Evolutionary conservation across 2,329 filamentous ascomycete genomes (phyloP).

Genomic region (Aspergillus tubingensis): DNA sequence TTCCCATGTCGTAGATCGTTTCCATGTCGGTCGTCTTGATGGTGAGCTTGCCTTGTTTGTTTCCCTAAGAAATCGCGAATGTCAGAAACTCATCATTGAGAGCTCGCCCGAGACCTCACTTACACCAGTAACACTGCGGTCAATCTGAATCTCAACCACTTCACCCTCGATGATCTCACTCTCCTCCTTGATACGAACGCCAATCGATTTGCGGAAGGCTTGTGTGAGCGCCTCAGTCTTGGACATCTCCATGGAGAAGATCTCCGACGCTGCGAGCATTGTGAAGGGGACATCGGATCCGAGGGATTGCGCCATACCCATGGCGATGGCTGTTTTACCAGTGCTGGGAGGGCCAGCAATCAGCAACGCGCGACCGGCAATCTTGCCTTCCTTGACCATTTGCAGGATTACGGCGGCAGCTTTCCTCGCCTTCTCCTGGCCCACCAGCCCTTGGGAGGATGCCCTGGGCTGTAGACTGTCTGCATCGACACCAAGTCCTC

Average conservation of each 20-base stretch:
- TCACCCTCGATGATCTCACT: conserved; percentile 99
- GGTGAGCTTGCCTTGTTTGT: conserved; percentile 97
- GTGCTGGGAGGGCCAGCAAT: conserved; percentile 96
- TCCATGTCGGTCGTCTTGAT: conserved; percentile 99
- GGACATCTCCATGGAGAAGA: conserved; percentile 98
- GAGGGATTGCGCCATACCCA: conserved; percentile 97
- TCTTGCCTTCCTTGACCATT: conserved; percentile 99
- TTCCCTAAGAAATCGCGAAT: conserved; percentile 56
- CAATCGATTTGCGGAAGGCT: conserved; percentile 98
- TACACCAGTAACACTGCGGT: conserved; percentile 88
- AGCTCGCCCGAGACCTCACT: conserved; percentile 19
- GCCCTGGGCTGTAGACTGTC: conserved; percentile 85
- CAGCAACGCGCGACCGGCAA: conserved; percentile 89
- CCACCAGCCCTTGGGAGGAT: conserved; percentile 88
- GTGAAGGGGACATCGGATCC: conserved; percentile 95
- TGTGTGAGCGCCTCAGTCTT: conserved; percentile 98
- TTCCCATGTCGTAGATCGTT: conserved; percentile 98
- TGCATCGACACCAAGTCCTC: conserved; percentile 87
- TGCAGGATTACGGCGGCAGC: conserved; percentile 94
- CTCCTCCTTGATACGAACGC: conserved; percentile 97
- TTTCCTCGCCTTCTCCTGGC: conserved; percentile 94
- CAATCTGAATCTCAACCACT: conserved; percentile 97
- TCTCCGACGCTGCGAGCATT: conserved; percentile 91
- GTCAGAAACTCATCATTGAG: neutral
- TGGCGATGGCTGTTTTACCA: conserved; percentile 96